Conservation (phyloP, 768 basidiomycete genomes). For the Mycena vulgaris region DNA sequence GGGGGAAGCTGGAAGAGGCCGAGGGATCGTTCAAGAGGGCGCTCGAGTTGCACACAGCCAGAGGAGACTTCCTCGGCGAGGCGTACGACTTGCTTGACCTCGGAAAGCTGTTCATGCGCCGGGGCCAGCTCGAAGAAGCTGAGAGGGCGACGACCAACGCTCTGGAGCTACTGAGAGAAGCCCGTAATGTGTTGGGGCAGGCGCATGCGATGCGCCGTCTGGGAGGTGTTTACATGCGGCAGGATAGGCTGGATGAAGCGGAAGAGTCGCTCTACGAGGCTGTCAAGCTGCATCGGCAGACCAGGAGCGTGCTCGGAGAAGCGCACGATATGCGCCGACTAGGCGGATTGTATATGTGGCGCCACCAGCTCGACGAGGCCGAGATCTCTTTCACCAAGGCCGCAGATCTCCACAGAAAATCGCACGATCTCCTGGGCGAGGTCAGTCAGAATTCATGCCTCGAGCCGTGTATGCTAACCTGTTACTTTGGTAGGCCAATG, state of each 20-base stretch:
- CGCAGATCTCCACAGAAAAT: conserved; percentile 36
- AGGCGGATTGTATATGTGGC: conserved; percentile 35
- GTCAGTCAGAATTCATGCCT: not conserved
- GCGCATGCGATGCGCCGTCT: conserved; percentile 34
- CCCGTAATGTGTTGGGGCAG: conserved; percentile 28
- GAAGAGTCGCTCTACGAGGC: conserved; percentile 36
- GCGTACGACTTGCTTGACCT: conserved; percentile 35
- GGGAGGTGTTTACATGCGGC: conserved; percentile 37
- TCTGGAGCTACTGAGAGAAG: conserved; percentile 17
- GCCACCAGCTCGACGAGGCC: conserved; percentile 37
- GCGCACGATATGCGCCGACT: conserved; percentile 37
- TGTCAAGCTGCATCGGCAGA: conserved; percentile 36
- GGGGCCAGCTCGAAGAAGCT: conserved; percentile 30
- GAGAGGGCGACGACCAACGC: conserved; percentile 26
- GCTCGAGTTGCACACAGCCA: conserved; percentile 22
- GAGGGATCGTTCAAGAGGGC: conserved; percentile 32
- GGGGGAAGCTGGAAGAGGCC: conserved; percentile 34
- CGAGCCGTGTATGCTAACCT: not conserved
- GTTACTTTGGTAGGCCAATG: conserved; percentile 31
- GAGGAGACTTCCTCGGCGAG: conserved; percentile 21
- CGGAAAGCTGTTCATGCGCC: conserved; percentile 37
- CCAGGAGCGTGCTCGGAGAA: conserved; percentile 33
- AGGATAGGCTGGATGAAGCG: conserved; percentile 38
- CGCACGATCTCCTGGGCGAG: conserved; percentile 37
- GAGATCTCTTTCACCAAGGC: conserved; percentile 38